phyloP scores from a whole-genome alignment of 2,329 filamentous ascomycete species.

The Fusarium decemcellulare region DNA sequence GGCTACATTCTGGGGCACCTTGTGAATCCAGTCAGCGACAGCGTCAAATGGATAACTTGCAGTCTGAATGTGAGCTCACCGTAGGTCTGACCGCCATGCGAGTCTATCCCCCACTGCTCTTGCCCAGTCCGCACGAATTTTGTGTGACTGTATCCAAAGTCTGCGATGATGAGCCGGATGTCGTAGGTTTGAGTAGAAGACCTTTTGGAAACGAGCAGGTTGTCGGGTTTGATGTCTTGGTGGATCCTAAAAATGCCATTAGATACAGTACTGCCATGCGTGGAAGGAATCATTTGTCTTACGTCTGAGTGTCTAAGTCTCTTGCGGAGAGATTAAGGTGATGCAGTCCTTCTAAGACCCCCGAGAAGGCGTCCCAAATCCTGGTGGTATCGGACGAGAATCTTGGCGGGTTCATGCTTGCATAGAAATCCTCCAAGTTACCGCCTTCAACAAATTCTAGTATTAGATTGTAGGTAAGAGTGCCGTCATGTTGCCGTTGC shows the following conservation, averaged over 20 bases:
- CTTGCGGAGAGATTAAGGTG: background rate
- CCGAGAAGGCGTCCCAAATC: constrained; percentile 20
- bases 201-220: constrained; percentile 9
- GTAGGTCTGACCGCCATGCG: constrained; percentile 10
- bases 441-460: constrained; percentile 12
- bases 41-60: too few relatives aligned
- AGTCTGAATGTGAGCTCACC: background rate
- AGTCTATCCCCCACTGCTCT: constrained; percentile 3
- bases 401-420: background rate
- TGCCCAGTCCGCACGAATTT: background rate
- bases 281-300: background rate
- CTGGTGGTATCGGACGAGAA: background rate
- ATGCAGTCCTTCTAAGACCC: constrained; percentile 10
- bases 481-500: background rate
- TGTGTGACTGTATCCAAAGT: constrained; percentile 22
- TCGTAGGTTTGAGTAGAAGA: background rate
- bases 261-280: background rate
- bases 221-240: constrained; percentile 32
- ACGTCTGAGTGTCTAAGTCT: background rate
- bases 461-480: constrained; percentile 21
- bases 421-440: constrained; percentile 10
- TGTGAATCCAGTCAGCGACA: background rate
- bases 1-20: constrained; percentile 11
- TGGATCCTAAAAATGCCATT: constrained; percentile 7
- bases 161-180: constrained; percentile 11